Percentiles rank a stretch among this genome's conserved stretches.
Evolutionary conservation across 1,284 basidiomycete species (phyloP).

Genomic region (Rhodotorula sp.): DNA sequence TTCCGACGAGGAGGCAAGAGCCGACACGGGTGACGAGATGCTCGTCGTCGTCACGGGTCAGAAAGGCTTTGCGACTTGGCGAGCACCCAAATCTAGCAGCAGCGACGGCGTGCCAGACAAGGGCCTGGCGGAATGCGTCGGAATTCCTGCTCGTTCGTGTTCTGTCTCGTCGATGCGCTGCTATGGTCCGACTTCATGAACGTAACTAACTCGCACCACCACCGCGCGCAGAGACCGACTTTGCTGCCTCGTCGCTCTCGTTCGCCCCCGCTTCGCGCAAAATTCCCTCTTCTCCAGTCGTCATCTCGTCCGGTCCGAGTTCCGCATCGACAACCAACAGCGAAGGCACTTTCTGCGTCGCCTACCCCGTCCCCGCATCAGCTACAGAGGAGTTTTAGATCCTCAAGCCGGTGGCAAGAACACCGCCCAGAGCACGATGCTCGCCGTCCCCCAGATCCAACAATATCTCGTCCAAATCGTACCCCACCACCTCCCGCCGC

Average conservation of each 20-base stretch:
- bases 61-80: slow-evolving; percentile 24
- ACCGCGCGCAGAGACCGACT: slow-evolving; percentile 1
- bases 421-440: slow-evolving; percentile 75
- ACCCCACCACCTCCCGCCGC: slow-evolving; percentile 1
- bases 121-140: slow-evolving; percentile 17
- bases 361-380: slow-evolving; percentile 17
- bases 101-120: neutral
- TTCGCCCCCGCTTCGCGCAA: neutral
- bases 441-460: slow-evolving; percentile 69
- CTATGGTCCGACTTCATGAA: neutral
- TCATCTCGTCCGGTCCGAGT: neutral
- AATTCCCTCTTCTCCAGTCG: neutral
- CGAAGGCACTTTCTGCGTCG: slow-evolving; percentile 22
- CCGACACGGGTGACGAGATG: neutral
- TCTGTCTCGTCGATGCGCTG: neutral
- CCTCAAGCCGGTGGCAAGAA: slow-evolving; percentile 79
- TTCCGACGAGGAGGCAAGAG: neutral
- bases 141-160: slow-evolving; percentile 19
- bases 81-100: neutral
- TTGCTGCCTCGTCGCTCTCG: neutral
- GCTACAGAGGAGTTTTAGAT: slow-evolving; percentile 46
- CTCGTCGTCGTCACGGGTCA: slow-evolving; percentile 11
- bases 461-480: slow-evolving; percentile 67
- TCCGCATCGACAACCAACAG: neutral
- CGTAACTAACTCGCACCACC: neutral